A percentile compares a stretch with the other conserved stretches of the same genome.
Evolutionary conservation across 352 stramenopile species (phyloP).

Genomic region (Pythium biforme): DNA sequence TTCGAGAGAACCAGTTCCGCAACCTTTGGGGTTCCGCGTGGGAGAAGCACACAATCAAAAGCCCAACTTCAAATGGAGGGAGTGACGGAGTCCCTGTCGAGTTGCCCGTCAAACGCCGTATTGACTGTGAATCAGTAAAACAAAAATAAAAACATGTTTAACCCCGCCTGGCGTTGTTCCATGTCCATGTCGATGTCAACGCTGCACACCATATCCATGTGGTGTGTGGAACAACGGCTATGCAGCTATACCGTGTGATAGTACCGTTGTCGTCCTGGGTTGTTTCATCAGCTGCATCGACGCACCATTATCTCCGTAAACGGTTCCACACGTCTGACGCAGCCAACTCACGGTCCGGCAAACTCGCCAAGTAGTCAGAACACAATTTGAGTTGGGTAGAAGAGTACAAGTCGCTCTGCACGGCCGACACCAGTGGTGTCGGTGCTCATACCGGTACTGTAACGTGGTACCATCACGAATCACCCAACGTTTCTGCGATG

Average conservation of each 20-base stretch:
- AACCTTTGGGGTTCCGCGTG: background rate
- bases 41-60: background rate
- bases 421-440: too few species aligned
- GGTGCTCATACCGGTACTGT: too few species aligned
- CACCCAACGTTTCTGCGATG: too few species aligned
- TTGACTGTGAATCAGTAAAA: background rate
- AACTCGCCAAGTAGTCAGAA: background rate
- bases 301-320: too few species aligned
- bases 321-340: background rate
- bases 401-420: too few species aligned
- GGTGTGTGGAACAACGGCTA: too few species aligned
- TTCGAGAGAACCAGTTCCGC: background rate
- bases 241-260: too few species aligned
- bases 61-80: conserved; percentile 8
- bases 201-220: background rate
- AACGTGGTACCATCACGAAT: too few species aligned
- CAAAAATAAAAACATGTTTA: background rate
- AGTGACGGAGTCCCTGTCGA: conserved; percentile 2
- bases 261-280: background rate
- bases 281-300: background rate
- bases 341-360: background rate
- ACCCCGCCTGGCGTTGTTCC: background rate
- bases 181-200: background rate
- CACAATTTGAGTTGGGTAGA: too few species aligned
- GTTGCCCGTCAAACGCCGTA: background rate